Conservation (phyloP, 2,329 filamentous ascomycete genomes). For the Claviceps africana region DNA sequence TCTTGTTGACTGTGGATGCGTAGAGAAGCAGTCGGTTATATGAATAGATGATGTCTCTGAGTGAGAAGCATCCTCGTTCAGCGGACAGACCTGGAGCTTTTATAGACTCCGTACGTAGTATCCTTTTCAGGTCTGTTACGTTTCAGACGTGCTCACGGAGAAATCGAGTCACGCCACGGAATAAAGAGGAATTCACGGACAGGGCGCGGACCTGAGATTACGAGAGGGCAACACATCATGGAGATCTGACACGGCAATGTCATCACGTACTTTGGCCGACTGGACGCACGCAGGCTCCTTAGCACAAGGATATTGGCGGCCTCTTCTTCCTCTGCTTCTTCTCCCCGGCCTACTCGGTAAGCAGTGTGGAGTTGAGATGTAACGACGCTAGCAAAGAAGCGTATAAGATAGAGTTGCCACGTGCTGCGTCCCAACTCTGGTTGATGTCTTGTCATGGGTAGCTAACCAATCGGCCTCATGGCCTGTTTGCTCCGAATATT, state of each 20-base stretch:
- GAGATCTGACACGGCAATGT: background rate
- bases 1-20: background rate
- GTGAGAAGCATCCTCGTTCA: background rate
- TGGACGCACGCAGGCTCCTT: background rate
- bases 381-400: conserved; percentile 4
- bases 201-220: background rate
- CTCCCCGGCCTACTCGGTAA: background rate
- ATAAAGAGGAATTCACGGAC: background rate
- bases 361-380: background rate
- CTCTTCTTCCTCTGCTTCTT: background rate
- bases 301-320: background rate
- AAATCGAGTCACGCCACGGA: background rate
- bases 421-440: background rate
- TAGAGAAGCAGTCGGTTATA: background rate
- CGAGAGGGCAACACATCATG: background rate
- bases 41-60: background rate
- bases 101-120: background rate
- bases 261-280: background rate
- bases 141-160: background rate
- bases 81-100: background rate
- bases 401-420: conserved; percentile 1
- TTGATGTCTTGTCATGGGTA: background rate
- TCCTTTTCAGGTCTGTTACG: background rate
- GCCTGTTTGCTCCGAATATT: conserved; percentile 5
- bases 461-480: background rate